Conservation (phyloP, 768 basidiomycete genomes). For the Porphyrellus cyaneotinctus region DNA sequence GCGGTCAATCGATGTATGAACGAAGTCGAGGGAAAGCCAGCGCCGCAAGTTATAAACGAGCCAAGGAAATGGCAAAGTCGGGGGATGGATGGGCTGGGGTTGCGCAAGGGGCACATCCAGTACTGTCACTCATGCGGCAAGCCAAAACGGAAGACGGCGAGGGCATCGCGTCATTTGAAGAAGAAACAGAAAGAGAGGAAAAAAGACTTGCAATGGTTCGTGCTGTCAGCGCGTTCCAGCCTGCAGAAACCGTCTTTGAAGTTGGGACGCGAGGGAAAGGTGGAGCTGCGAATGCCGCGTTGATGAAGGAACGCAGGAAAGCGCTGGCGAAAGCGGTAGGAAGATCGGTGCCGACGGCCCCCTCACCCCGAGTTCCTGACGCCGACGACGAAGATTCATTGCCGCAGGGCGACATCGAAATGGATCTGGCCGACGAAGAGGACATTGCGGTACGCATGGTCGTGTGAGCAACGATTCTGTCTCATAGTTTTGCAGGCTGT, state of each 20-base stretch:
- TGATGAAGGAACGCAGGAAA: constrained; percentile 89
- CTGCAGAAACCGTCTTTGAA: constrained; percentile 89
- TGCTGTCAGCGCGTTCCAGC: constrained; percentile 77
- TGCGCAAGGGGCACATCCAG: constrained; percentile 64
- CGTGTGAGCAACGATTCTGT: not conserved
- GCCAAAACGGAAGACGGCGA: constrained; percentile 33
- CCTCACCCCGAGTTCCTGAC: constrained; percentile 31
- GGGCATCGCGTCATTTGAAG: constrained; percentile 14
- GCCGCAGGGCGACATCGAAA: constrained; percentile 26
- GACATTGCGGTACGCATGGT: constrained; percentile 57
- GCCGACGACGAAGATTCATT: constrained; percentile 33
- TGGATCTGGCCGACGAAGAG: constrained; percentile 76
- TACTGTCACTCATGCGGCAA: constrained; percentile 42
- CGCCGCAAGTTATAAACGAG: constrained; percentile 77
- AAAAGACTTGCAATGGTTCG: constrained; percentile 64
- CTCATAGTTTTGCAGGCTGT: constrained; percentile 47
- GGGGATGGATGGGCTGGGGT: constrained; percentile 67
- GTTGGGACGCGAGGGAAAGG: constrained; percentile 68
- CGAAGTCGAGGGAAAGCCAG: constrained; percentile 90
- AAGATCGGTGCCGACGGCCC: constrained; percentile 36
- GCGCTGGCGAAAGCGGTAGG: constrained; percentile 64
- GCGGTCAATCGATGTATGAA: constrained; percentile 92
- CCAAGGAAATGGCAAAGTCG: constrained; percentile 77
- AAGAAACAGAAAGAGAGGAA: constrained; percentile 37
- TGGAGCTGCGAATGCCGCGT: constrained; percentile 51